Evolutionary conservation across 768 basidiomycete species (phyloP).

Genomic region (Lentinus brumalis): DNA sequence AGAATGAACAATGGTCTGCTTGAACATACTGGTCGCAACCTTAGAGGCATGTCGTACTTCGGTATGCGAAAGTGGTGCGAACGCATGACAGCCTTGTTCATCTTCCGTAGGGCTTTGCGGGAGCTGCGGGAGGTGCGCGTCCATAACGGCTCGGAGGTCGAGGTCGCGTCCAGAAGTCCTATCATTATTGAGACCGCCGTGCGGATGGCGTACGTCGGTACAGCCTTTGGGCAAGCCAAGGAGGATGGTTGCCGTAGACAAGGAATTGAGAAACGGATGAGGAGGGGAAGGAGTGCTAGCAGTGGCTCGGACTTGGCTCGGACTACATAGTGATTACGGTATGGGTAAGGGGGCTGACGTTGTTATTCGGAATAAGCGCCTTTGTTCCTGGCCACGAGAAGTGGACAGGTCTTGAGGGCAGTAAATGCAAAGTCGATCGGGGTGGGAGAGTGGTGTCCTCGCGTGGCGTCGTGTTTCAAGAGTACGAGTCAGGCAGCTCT

Average conservation of each 20-base stretch:
- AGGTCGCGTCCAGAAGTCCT: slow-evolving; percentile 11
- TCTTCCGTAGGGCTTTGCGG: slow-evolving; percentile 44
- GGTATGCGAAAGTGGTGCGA: slow-evolving; percentile 65
- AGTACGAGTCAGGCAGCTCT: no score
- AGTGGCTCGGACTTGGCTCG: not conserved
- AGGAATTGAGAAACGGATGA: no score
- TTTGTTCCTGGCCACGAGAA: no score
- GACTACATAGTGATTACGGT: not conserved
- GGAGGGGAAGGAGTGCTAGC: no score
- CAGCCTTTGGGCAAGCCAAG: not conserved
- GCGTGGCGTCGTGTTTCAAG: no score
- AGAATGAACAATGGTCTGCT: not conserved
- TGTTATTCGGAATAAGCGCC: not conserved
- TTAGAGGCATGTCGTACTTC: slow-evolving; percentile 69
- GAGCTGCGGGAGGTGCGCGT: slow-evolving; percentile 21
- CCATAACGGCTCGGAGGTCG: slow-evolving; percentile 24
- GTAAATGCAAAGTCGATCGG: no score
- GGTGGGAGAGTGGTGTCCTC: no score
- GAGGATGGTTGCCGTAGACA: no score
- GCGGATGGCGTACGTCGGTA: not conserved
- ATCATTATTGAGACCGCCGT: slow-evolving; percentile 6
- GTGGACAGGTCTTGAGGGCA: no score
- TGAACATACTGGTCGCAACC: slow-evolving; percentile 64
- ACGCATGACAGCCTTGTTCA: slow-evolving; percentile 68
- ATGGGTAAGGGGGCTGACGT: not conserved